Evolutionary conservation across 139 green algal genomes (phyloP).

Genomic region (Picochlorum sp.): DNA sequence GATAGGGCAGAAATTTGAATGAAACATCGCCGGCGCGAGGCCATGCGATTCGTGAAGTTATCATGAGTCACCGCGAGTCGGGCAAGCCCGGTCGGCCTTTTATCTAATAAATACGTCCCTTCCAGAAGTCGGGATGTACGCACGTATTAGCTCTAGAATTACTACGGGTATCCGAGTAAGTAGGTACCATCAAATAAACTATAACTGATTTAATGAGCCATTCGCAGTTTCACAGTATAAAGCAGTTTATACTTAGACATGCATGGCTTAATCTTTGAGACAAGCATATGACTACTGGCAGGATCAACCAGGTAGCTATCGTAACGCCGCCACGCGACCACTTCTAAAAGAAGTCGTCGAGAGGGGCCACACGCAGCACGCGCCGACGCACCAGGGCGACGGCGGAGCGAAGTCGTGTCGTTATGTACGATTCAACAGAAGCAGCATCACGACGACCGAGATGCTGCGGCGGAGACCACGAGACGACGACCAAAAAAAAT

Average conservation of each 20-base stretch:
- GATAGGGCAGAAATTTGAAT: no score
- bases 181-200: conserved; percentile 99
- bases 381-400: not conserved
- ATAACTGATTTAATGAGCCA: conserved; percentile 99
- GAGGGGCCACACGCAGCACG: not conserved
- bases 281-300: conserved; percentile 97
- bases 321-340: not conserved
- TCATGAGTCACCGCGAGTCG: conserved; percentile 72
- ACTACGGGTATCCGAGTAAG: conserved; percentile 65
- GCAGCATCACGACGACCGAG: no score
- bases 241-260: conserved; percentile 99
- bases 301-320: conserved; percentile 89
- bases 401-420: no score
- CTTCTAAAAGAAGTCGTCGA: not conserved
- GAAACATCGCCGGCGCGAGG: no score
- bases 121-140: conserved; percentile 78
- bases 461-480: no score
- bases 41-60: conserved; percentile 85
- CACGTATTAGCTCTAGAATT: conserved; percentile 95
- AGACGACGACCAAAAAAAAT: no score
- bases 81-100: conserved; percentile 43
- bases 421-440: no score
- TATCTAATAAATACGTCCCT: conserved; percentile 93
- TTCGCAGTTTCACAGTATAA: conserved; percentile 99
- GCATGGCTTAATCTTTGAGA: conserved; percentile 99